phyloP scores from a whole-genome alignment of 2,329 filamentous ascomycete species.

The Fusarium austroafricanum region DNA sequence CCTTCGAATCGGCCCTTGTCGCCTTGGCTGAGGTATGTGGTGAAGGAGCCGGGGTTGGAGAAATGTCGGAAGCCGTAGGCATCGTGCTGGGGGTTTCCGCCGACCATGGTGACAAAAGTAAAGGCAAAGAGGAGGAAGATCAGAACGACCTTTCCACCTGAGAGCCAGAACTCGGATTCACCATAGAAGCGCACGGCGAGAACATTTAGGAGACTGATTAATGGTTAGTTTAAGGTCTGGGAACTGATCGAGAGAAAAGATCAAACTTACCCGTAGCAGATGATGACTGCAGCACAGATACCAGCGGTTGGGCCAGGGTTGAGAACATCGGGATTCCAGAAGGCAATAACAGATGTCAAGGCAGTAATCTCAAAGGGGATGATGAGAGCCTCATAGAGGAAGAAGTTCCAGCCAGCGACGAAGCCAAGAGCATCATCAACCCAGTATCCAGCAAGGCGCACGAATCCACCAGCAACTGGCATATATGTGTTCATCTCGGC shows the following conservation, averaged over 20 bases:
- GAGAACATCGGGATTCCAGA: constrained; percentile 58
- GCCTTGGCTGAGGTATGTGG: constrained; percentile 67
- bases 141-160: constrained; percentile 56
- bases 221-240: not conserved
- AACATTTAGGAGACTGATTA: constrained; percentile 51
- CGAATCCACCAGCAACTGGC: constrained; percentile 34
- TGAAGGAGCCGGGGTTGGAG: constrained; percentile 65
- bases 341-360: constrained; percentile 61
- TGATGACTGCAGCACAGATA: constrained; percentile 58
- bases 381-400: constrained; percentile 58
- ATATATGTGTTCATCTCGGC: constrained; percentile 39
- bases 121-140: constrained; percentile 64
- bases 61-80: constrained; percentile 75
- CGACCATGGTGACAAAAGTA: constrained; percentile 69
- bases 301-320: constrained; percentile 53
- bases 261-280: constrained; percentile 52
- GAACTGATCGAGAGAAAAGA: too few species aligned
- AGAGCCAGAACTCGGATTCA: constrained; percentile 59
- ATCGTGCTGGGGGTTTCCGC: constrained; percentile 67
- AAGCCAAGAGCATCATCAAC: constrained; percentile 35
- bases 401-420: constrained; percentile 38
- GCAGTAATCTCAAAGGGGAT: constrained; percentile 65
- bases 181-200: constrained; percentile 58
- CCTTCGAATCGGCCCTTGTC: constrained; percentile 73
- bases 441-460: constrained; percentile 34